Conservation (phyloP, 140 eudicot species). For the Cichorium intybus region DNA sequence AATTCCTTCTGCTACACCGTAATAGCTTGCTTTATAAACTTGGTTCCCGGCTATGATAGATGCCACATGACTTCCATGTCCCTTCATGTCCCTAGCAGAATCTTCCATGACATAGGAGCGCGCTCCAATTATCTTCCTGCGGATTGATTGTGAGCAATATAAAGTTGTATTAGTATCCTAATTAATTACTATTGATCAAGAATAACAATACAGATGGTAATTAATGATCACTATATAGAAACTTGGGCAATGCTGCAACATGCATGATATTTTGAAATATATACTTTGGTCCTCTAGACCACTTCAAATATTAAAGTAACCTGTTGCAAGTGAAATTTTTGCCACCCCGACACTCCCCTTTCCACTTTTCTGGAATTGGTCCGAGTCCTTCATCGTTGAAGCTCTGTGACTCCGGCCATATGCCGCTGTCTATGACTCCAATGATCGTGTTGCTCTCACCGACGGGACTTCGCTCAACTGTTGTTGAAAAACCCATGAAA, state of each 20-base stretch:
- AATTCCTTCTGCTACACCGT: conserved; percentile 31
- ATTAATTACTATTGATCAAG: too few relatives aligned
- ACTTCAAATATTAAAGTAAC: conserved; percentile 1
- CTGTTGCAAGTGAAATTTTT: conserved; percentile 26
- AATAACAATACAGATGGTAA: neutral
- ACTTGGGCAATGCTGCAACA: neutral
- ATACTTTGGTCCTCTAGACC: too few relatives aligned
- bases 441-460: conserved; percentile 23
- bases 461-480: neutral
- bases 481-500: conserved; percentile 21
- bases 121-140: conserved; percentile 30
- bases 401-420: conserved; percentile 35
- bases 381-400: conserved; percentile 26
- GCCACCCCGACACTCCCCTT: conserved; percentile 22
- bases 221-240: neutral
- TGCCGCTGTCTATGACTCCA: conserved; percentile 23
- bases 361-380: conserved; percentile 30
- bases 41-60: conserved; percentile 32
- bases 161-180: neutral
- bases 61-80: conserved; percentile 48
- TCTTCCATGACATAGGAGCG: neutral
- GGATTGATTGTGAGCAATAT: neutral
- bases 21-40: conserved; percentile 21
- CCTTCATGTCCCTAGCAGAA: conserved; percentile 18
- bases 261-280: neutral